A percentile compares a stretch with the other conserved stretches of the same genome.
Evolutionary conservation across 2,329 filamentous ascomycete species (phyloP).

Genomic region (Pestalotiopsis fici): DNA sequence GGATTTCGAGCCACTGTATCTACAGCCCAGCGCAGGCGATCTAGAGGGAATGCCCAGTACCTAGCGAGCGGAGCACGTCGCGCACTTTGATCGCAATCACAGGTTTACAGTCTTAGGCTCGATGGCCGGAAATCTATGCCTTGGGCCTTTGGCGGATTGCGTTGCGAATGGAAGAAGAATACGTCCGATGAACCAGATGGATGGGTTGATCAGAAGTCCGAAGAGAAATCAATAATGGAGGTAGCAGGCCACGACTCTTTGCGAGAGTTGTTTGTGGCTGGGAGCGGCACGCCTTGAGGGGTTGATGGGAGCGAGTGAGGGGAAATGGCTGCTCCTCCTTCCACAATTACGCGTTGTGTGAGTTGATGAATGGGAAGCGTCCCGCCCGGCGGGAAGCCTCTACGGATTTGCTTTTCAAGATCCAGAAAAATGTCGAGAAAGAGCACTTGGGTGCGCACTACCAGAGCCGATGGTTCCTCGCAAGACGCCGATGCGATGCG

Average conservation of each 20-base stretch:
- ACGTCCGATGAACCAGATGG: neutral
- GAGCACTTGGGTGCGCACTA: neutral
- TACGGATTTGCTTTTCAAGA: neutral
- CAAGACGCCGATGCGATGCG: neutral
- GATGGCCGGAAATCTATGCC: neutral
- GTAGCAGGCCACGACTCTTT: neutral
- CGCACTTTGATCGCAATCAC: conserved; percentile 7
- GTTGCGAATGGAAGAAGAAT: neutral
- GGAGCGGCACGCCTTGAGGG: neutral
- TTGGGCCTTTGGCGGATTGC: neutral
- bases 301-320: neutral
- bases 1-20: neutral
- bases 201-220: neutral
- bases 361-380: conserved; percentile 1
- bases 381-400: conserved; percentile 11
- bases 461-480: neutral
- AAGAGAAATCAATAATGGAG: neutral
- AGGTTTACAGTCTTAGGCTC: conserved; percentile 7
- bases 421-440: neutral
- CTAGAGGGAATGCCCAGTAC: neutral
- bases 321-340: neutral
- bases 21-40: neutral
- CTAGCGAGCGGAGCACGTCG: neutral
- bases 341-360: neutral
- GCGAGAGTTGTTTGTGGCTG: neutral